Conservation (phyloP, 352 stramenopile genomes). For the Pythium aphanidermatum region DNA sequence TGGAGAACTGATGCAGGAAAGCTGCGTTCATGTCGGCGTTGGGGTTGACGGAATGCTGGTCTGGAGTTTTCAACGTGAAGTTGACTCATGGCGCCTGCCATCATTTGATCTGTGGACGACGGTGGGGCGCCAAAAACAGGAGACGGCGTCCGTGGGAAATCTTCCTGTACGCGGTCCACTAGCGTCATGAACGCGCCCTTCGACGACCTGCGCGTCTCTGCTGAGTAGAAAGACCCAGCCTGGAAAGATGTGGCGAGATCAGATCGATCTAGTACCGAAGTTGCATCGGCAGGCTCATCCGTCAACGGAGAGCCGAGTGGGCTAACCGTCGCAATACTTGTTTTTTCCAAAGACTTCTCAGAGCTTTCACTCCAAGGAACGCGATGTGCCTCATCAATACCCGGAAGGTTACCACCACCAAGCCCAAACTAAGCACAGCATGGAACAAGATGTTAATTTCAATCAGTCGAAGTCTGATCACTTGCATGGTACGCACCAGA, state of each 20-base stretch:
- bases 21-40: neutral
- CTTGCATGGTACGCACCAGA: neutral
- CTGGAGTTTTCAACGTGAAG: constrained; percentile 9
- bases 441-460: too few species aligned
- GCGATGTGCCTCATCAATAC: constrained; percentile 6
- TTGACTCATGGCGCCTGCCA: constrained; percentile 16
- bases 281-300: neutral
- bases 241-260: neutral
- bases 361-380: constrained; percentile 4
- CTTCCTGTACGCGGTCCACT: constrained; percentile 74
- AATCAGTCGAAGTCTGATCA: too few species aligned
- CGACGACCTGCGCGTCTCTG: neutral
- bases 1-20: constrained; percentile 3
- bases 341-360: constrained; percentile 11
- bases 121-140: constrained; percentile 36
- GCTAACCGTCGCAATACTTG: constrained; percentile 15
- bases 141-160: constrained; percentile 68
- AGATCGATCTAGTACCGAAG: neutral
- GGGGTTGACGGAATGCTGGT: neutral
- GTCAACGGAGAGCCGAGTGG: constrained; percentile 8
- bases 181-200: constrained; percentile 32
- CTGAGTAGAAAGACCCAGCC: neutral
- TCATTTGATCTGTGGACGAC: neutral
- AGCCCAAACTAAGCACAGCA: constrained; percentile 1
- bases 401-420: neutral